Percentiles rank a stretch among this genome's conserved stretches.
These are phyloP conservation scores for Gastrolobium villosum DNA, from an alignment of 306 rosid species.

Conservation along the genomic window DNA sequence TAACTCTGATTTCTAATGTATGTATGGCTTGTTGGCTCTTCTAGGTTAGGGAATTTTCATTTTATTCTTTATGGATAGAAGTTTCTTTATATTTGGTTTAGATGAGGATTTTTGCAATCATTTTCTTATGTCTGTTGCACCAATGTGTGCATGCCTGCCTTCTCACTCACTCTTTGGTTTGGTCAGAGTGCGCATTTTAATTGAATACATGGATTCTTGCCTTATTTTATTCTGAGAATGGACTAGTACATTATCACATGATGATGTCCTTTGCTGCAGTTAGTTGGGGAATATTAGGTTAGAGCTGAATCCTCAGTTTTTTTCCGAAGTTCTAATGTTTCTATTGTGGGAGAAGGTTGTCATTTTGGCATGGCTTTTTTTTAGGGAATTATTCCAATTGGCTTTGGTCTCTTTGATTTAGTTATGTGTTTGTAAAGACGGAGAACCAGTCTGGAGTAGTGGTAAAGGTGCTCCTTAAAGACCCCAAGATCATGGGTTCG, in stretches of 20 bases:
- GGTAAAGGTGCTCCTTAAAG: no score
- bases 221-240: constrained; percentile 11
- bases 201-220: not conserved
- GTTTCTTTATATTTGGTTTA: constrained; percentile 1
- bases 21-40: constrained; percentile 21
- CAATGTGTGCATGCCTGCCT: constrained; percentile 10
- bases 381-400: constrained; percentile 1
- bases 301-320: not conserved
- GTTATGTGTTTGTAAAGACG: no score
- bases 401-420: not conserved
- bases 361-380: constrained; percentile 1
- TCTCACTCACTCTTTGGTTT: constrained; percentile 18
- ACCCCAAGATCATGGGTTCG: no score
- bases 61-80: not conserved
- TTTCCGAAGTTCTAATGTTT: constrained; percentile 24
- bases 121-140: constrained; percentile 23
- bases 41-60: constrained; percentile 18
- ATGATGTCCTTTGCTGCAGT: not conserved
- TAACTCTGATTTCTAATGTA: constrained; percentile 36
- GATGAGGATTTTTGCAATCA: not conserved
- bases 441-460: no score
- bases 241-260: not conserved
- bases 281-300: constrained; percentile 33
- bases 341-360: not conserved
- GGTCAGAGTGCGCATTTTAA: constrained; percentile 22